Percentiles rank a stretch among this genome's conserved stretches.
phyloP scores from a whole-genome alignment of 768 basidiomycete genomes.

The Kwoniella sp. region DNA sequence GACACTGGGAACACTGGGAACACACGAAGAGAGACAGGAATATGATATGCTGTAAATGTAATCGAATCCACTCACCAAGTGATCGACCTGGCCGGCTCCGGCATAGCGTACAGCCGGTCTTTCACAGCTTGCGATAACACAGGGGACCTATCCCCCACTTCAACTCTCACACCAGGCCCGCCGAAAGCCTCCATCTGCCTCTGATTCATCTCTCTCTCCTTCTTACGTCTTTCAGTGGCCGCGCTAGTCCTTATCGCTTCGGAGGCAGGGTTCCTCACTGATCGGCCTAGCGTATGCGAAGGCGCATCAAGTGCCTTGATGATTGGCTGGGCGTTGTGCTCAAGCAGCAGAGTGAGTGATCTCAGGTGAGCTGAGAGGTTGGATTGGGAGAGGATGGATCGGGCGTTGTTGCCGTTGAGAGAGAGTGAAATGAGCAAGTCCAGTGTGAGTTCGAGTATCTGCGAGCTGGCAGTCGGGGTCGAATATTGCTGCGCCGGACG shows the following conservation, averaged over 20 bases:
- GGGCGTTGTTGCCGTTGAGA: conserved; percentile 67
- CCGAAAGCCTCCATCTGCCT: conserved; percentile 32
- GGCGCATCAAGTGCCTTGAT: conserved; percentile 19
- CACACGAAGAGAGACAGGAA: too few species aligned
- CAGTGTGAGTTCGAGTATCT: conserved; percentile 67
- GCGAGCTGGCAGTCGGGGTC: conserved; percentile 54
- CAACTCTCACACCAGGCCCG: conserved; percentile 20
- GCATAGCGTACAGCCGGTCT: conserved; percentile 38
- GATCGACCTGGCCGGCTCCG: conserved; percentile 46
- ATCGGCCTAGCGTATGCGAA: conserved; percentile 1
- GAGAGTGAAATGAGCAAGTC: conserved; percentile 69
- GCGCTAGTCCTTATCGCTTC: conserved; percentile 21
- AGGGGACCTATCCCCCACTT: conserved; percentile 41
- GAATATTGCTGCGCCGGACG: conserved; percentile 10
- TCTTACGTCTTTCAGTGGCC: conserved; percentile 26
- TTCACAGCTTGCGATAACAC: conserved; percentile 18
- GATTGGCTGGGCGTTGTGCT: conserved; percentile 19
- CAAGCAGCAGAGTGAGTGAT: conserved; percentile 30
- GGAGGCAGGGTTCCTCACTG: conserved; percentile 38
- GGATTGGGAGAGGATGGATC: conserved; percentile 58
- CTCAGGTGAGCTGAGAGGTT: conserved; percentile 36
- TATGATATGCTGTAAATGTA: too few species aligned
- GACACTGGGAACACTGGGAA: too few species aligned
- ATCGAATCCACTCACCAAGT: conserved; percentile 52
- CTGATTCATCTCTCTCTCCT: conserved; percentile 38